phyloP scores from a whole-genome alignment of 169 alveolate species.

The Besnoitia besnoiti region DNA sequence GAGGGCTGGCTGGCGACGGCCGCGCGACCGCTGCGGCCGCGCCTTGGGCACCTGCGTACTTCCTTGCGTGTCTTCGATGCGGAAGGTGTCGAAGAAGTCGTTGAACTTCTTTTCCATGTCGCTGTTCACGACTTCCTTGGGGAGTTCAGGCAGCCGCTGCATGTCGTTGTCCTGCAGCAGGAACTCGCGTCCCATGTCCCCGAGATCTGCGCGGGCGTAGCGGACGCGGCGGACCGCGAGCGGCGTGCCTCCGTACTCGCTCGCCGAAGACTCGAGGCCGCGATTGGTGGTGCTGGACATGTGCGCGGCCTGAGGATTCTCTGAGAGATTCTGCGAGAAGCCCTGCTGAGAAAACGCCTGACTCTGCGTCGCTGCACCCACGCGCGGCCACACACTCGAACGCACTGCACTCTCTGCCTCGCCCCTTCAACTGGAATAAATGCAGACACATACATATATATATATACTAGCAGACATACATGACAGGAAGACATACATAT shows the following conservation, averaged over 20 bases:
- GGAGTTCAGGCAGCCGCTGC: constrained; percentile 81
- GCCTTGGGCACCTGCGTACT: neutral
- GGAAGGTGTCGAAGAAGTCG: constrained; percentile 78
- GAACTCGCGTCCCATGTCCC: constrained; percentile 88
- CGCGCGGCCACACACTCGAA: neutral
- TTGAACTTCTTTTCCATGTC: constrained; percentile 76
- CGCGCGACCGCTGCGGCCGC: neutral
- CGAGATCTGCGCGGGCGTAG: constrained; percentile 85
- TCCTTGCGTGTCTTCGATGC: constrained; percentile 74
- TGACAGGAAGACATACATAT: neutral
- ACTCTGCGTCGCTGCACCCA: neutral
- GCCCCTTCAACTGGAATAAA: no score
- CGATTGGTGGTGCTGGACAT: neutral
- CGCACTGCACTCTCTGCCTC: no score
- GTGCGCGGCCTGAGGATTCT: neutral
- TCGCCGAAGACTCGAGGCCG: neutral
- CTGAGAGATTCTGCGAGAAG: neutral
- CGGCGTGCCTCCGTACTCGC: constrained; percentile 85
- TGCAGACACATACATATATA: neutral
- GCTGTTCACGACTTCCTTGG: constrained; percentile 80
- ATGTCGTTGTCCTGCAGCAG: constrained; percentile 84
- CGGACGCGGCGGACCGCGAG: constrained; percentile 81
- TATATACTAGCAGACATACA: neutral
- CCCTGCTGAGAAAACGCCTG: neutral
- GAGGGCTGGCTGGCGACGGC: no score